Percentiles rank a stretch among this genome's conserved stretches.
Evolutionary conservation across 768 basidiomycete species (phyloP).

Genomic region (Lentinula lateritia): DNA sequence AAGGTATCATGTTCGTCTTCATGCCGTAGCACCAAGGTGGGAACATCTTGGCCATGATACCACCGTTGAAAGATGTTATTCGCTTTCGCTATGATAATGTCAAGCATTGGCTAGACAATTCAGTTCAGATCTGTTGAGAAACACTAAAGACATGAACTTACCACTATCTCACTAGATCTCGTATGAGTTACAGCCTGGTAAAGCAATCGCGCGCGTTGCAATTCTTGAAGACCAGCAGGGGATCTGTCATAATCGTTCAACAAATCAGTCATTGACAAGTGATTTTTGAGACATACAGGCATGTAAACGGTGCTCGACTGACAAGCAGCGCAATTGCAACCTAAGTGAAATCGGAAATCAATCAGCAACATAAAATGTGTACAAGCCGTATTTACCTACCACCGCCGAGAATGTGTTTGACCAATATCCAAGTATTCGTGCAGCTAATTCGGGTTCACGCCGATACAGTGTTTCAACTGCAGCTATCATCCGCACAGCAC

Average conservation of each 20-base stretch:
- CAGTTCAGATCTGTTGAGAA: not conserved
- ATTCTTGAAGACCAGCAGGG: constrained; percentile 57
- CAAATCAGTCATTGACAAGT: not conserved
- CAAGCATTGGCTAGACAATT: constrained; percentile 34
- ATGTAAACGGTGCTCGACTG: constrained; percentile 62
- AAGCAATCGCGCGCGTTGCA: constrained; percentile 41
- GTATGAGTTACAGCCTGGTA: constrained; percentile 43
- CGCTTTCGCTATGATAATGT: constrained; percentile 47
- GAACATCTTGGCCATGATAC: constrained; percentile 38
- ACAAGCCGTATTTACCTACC: constrained; percentile 21
- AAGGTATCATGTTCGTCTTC: constrained; percentile 19
- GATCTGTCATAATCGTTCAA: constrained; percentile 18
- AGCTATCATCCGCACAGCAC: constrained; percentile 59
- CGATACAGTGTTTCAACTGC: constrained; percentile 51
- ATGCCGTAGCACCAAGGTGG: constrained; percentile 35
- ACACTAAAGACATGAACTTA: constrained; percentile 19
- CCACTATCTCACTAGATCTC: constrained; percentile 39
- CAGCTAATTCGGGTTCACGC: constrained; percentile 54
- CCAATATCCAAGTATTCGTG: constrained; percentile 49
- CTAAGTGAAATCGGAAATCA: constrained; percentile 17
- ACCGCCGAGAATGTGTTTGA: constrained; percentile 49
- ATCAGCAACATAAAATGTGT: not conserved
- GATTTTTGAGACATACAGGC: constrained; percentile 22
- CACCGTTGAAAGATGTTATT: constrained; percentile 43
- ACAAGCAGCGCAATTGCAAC: constrained; percentile 49